These are phyloP conservation scores for Russula griseocarnosa DNA, from an alignment of 768 basidiomycete species.

Conservation along the genomic window DNA sequence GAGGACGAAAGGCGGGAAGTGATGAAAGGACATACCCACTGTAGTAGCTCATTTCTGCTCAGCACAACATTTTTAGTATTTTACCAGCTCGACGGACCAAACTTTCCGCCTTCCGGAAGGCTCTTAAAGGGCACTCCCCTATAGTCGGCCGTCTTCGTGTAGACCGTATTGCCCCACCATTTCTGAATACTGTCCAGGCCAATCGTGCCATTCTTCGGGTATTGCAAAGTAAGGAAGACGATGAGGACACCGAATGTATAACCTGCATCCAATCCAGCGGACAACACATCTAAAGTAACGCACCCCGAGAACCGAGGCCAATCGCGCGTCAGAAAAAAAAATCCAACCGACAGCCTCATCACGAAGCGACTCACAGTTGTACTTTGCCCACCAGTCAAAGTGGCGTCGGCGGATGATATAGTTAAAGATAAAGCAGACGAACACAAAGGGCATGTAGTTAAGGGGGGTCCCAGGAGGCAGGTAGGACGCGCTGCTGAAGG, in stretches of 20 bases:
- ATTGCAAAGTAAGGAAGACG: no score
- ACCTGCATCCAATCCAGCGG: slow-evolving; percentile 43
- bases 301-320: not conserved
- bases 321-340: no score
- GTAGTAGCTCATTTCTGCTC: no score
- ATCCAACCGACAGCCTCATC: not conserved
- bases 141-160: slow-evolving; percentile 34
- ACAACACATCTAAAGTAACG: slow-evolving; percentile 49
- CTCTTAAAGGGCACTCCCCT: slow-evolving; percentile 21
- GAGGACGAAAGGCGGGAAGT: no score
- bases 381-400: slow-evolving; percentile 42
- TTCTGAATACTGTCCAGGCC: slow-evolving; percentile 36
- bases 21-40: no score
- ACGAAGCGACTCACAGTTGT: slow-evolving; percentile 33
- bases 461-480: slow-evolving; percentile 43
- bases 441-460: slow-evolving; percentile 40
- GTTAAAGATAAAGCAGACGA: slow-evolving; percentile 39
- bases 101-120: slow-evolving; percentile 8
- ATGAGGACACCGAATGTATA: no score
- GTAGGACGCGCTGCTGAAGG: slow-evolving; percentile 39
- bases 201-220: no score
- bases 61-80: slow-evolving; percentile 2
- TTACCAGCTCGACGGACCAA: slow-evolving; percentile 26
- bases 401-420: slow-evolving; percentile 39
- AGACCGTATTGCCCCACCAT: slow-evolving; percentile 70